A percentile compares a stretch with the other conserved stretches of the same genome.
Conservation (phyloP, 2,329 filamentous ascomycete species). For the Colletotrichum incanum region DNA sequence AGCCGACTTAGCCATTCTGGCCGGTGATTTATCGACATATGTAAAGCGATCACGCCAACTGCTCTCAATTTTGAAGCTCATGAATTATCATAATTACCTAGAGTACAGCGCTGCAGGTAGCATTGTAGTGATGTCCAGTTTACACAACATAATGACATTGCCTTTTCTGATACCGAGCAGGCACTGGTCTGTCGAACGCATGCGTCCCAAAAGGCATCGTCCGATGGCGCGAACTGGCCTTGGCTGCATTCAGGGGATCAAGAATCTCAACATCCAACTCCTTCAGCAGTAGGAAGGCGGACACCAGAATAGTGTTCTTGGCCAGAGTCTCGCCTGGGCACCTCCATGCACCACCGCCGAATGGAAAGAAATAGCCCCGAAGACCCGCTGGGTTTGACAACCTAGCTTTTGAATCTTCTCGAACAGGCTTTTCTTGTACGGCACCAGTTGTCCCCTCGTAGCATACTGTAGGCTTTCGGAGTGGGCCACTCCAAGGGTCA, state of each 20-base stretch:
- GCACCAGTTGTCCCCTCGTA: too few relatives aligned
- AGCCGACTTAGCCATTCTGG: too few relatives aligned
- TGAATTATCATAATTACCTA: not conserved
- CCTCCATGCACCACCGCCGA: constrained; percentile 36
- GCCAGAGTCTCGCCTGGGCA: constrained; percentile 37
- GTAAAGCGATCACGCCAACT: not conserved
- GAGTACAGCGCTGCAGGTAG: not conserved
- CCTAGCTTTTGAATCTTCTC: constrained; percentile 20
- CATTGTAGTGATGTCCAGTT: not conserved
- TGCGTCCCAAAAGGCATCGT: constrained; percentile 34
- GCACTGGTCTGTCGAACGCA: constrained; percentile 20
- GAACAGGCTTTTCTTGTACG: not conserved
- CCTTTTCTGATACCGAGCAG: not conserved
- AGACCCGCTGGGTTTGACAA: constrained; percentile 12
- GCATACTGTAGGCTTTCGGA: not conserved
- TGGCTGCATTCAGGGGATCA: not conserved
- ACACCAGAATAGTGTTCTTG: constrained; percentile 27
- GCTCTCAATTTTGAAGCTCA: too few relatives aligned
- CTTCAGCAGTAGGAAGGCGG: not conserved
- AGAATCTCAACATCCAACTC: constrained; percentile 22
- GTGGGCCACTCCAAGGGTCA: constrained; percentile 42
- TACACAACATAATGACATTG: not conserved
- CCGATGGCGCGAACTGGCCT: constrained; percentile 7
- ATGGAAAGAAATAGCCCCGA: constrained; percentile 31
- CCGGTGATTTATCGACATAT: not conserved